Evolutionary conservation across 2,329 filamentous ascomycete species (phyloP), one percentile per base, ranked within the genome.

Genomic region (Pyricularia pennisetigena): DNA sequence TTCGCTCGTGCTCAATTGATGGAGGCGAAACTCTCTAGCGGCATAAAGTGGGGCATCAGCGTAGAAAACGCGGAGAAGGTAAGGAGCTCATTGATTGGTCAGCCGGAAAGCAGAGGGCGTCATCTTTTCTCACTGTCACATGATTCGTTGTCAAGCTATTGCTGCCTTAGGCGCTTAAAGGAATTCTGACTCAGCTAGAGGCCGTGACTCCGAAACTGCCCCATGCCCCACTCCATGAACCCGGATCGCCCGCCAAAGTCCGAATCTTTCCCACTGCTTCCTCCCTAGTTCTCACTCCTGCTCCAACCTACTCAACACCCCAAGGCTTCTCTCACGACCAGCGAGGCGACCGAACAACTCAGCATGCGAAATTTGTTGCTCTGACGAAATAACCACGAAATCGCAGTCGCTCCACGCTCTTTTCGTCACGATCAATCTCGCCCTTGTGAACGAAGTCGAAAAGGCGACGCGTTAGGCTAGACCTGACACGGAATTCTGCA

Each of bases 31-130:
- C 57, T 61, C 41, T 61, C 57, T 61, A 26, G 57, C 57, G 57
- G 24, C 57, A 26, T 4, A 61, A 61, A 61, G 57, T 61, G 57
- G 57, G 57, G 57, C n/a, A 61, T 26, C 4, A 61, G n/a, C 57
- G 23, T 61, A 26, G n/a, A 61, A 59, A 61, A 35, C 30, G 62
- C 62, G 62, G 62, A 64, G 62, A 64, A 64, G 30, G 26, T 64
- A n/a, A 1, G 30, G 4, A 64, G 62, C 62, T 30, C 62, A 14
- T 24, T 64, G 62, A 64, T 64, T 64, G 62, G 62, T 10, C 23
- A 26, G 10, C 4, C 3, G 5, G 7, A 1, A 61, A 14, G 7
- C 3, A 24, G n/a, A 61, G 26, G 57, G 23, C 57, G 57, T 61
- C 57, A 61, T 61, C 57, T 26, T 61, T 61, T 61, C 12, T 61